Conservation (phyloP, 1,284 basidiomycete genomes). For the Leccinum holopus region DNA sequence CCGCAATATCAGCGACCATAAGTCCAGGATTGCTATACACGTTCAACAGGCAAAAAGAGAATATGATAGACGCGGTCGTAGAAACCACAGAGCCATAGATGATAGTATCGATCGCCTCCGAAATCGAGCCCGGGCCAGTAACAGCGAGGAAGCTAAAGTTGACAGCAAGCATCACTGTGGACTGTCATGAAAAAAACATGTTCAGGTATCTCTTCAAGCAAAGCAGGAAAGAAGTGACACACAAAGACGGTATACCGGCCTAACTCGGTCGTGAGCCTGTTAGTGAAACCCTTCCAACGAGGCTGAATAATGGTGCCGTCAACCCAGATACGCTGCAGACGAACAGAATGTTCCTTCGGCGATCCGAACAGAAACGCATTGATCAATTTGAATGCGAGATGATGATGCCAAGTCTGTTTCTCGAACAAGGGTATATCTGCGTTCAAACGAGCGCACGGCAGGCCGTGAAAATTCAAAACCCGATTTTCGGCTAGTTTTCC, state of each 20-base stretch:
- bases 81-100: slow-evolving; percentile 18
- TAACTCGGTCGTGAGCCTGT: slow-evolving; percentile 49
- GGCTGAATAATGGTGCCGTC: slow-evolving; percentile 25
- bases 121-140: neutral
- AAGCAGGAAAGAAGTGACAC: slow-evolving; percentile 18
- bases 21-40: slow-evolving; percentile 19
- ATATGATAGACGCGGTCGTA: slow-evolving; percentile 18
- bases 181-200: slow-evolving; percentile 6
- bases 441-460: slow-evolving; percentile 16
- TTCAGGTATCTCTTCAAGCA: neutral
- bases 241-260: slow-evolving; percentile 51
- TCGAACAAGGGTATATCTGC: slow-evolving; percentile 12
- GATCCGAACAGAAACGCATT: slow-evolving; percentile 18
- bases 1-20: slow-evolving; percentile 6
- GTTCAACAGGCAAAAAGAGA: slow-evolving; percentile 19
- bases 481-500: slow-evolving; percentile 13
- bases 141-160: slow-evolving; percentile 22
- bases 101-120: slow-evolving; percentile 7
- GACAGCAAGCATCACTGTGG: slow-evolving; percentile 24
- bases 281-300: slow-evolving; percentile 37
- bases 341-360: slow-evolving; percentile 12
- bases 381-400: neutral
- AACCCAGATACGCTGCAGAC: slow-evolving; percentile 24
- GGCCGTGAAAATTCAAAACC: slow-evolving; percentile 19
- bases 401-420: slow-evolving; percentile 13